Evolutionary conservation across 306 rosid species (phyloP).

Genomic region (Vigna reflexopilosa): DNA sequence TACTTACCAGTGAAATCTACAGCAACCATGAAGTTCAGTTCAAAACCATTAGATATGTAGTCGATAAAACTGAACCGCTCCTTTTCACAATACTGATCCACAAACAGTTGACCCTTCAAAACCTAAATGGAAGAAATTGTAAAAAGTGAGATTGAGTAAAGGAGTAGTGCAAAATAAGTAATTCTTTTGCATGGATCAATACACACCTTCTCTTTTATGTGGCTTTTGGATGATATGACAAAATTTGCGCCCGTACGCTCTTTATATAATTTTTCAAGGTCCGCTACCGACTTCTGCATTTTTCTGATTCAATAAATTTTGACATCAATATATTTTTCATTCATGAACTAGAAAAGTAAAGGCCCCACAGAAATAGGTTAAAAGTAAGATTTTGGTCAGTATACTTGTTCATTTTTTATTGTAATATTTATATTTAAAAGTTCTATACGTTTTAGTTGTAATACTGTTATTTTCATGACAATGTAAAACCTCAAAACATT

Average conservation of each 20-base stretch:
- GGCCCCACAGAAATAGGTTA: background rate
- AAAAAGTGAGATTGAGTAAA: slow-evolving; percentile 26
- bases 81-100: slow-evolving; percentile 72
- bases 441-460: too few relatives aligned
- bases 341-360: background rate
- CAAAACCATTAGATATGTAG: slow-evolving; percentile 87
- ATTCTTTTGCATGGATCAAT: slow-evolving; percentile 24
- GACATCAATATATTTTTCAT: slow-evolving; percentile 27
- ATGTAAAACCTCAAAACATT: background rate
- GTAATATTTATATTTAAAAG: too few relatives aligned
- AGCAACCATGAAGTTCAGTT: slow-evolving; percentile 93
- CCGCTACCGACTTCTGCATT: slow-evolving; percentile 70
- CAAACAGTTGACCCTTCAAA: slow-evolving; percentile 80
- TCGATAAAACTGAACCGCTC: slow-evolving; percentile 80
- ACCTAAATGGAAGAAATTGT: slow-evolving; percentile 49
- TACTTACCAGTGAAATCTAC: slow-evolving; percentile 83
- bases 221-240: slow-evolving; percentile 51
- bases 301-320: slow-evolving; percentile 55
- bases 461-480: too few relatives aligned
- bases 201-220: slow-evolving; percentile 66
- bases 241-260: slow-evolving; percentile 63
- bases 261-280: slow-evolving; percentile 64
- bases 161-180: background rate
- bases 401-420: too few relatives aligned
- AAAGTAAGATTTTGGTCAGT: too few relatives aligned